phyloP scores from a whole-genome alignment of 306 rosid species.

The Vigna radiata region DNA sequence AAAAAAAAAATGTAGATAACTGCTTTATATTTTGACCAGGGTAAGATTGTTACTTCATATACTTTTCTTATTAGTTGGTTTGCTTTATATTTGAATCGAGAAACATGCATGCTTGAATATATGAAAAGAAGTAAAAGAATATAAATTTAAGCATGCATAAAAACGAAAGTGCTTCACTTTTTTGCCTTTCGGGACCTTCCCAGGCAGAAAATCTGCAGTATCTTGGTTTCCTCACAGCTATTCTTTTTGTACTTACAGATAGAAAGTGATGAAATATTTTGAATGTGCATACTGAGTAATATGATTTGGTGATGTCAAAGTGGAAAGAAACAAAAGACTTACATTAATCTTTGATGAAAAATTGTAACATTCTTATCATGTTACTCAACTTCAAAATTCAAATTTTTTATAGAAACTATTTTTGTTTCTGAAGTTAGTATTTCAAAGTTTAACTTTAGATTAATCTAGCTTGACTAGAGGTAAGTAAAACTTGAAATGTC shows the following conservation, averaged over 20 bases:
- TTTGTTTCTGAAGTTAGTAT: neutral
- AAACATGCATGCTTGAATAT: neutral
- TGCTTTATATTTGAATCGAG: neutral
- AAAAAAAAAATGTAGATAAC: neutral
- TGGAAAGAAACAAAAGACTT: neutral
- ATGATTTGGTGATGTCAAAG: neutral
- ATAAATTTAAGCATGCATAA: conserved; percentile 15
- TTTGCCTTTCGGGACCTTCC: conserved; percentile 3
- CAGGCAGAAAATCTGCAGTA: neutral
- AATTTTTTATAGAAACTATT: neutral
- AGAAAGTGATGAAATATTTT: neutral
- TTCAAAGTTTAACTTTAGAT: no score
- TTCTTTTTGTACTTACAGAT: neutral
- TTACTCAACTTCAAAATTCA: neutral
- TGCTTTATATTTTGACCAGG: neutral
- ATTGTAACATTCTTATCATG: neutral
- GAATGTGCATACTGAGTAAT: neutral
- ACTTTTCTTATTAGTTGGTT: neutral
- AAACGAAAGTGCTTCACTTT: neutral
- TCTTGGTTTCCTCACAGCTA: neutral
- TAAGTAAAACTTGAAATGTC: no score
- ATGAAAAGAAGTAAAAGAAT: conserved; percentile 15
- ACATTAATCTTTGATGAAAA: neutral
- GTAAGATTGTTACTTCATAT: neutral
- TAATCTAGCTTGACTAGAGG: no score